A percentile compares a stretch with the other conserved stretches of the same genome.
Conservation (phyloP, 1,139 yeast genomes). For the Saccharomycopsis crataegensis region DNA sequence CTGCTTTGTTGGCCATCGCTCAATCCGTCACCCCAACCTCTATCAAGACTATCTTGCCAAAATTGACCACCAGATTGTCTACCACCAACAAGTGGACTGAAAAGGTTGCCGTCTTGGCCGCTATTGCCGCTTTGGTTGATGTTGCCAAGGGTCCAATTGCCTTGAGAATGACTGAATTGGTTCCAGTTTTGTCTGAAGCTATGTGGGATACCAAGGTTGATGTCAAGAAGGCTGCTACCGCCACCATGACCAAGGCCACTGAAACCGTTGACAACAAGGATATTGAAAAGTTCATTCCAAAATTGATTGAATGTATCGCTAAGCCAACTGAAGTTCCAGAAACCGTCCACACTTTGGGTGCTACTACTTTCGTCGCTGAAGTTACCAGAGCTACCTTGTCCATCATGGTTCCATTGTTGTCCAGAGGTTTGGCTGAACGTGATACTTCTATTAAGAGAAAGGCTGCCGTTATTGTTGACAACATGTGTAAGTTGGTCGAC, state of each 20-base stretch:
- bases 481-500: conserved; percentile 99
- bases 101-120: conserved; percentile 84
- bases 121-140: conserved; percentile 83
- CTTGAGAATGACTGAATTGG: conserved; percentile 98
- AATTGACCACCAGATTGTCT: conserved; percentile 60
- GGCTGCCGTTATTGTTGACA: conserved; percentile 98
- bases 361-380: conserved; percentile 98
- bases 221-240: conserved; percentile 94
- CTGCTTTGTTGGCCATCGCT: conserved; percentile 72
- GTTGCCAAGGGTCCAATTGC: conserved; percentile 95
- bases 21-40: conserved; percentile 86
- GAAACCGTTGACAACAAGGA: conserved; percentile 99
- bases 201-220: conserved; percentile 99
- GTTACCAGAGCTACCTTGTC: conserved; percentile 99
- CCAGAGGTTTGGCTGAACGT: conserved; percentile 99
- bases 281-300: conserved; percentile 98
- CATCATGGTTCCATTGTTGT: conserved; percentile 97
- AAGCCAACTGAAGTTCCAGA: conserved; percentile 96
- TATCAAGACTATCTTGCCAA: conserved; percentile 83
- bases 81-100: conserved; percentile 95
- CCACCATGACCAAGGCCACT: conserved; percentile 92
- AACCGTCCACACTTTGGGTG: conserved; percentile 98
- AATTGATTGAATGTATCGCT: conserved; percentile 93
- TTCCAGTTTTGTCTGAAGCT: conserved; percentile 96
- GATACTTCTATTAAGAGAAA: conserved; percentile 99